Evolutionary conservation across 139 green algal species (phyloP).

Genomic region (Gonium pectorale): DNA sequence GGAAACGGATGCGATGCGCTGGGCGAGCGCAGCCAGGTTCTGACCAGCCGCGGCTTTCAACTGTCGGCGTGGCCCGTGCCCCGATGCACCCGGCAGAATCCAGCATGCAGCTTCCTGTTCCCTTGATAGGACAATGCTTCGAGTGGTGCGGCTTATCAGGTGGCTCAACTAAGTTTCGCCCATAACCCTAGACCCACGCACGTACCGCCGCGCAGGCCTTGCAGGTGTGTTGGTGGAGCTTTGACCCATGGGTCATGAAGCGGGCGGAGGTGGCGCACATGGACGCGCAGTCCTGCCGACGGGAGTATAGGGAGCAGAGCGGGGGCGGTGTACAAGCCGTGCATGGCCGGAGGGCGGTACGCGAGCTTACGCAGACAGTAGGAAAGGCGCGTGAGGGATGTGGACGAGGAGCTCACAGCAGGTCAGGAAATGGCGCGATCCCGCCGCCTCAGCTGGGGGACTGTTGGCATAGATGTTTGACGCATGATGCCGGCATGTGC

Average conservation of each 20-base stretch:
- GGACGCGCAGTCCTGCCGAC: conserved; percentile 3
- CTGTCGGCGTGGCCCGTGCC: not conserved
- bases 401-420: too few relatives aligned
- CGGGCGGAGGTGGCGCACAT: conserved; percentile 23
- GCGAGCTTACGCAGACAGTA: too few relatives aligned
- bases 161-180: too few relatives aligned
- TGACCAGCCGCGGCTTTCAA: not conserved
- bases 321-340: too few relatives aligned
- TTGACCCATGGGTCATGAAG: conserved; percentile 1
- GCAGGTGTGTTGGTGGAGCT: conserved; percentile 19
- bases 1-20: not conserved
- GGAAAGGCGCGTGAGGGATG: too few relatives aligned
- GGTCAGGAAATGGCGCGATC: not conserved
- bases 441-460: not conserved
- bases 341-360: too few relatives aligned
- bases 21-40: not conserved
- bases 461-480: not conserved
- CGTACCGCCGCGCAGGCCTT: conserved; percentile 1
- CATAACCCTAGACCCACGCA: too few relatives aligned
- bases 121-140: too few relatives aligned
- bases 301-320: not conserved
- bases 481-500: not conserved
- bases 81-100: not conserved
- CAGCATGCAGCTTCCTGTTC: not conserved
- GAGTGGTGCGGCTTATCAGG: too few relatives aligned